Percentiles rank a stretch among this genome's conserved stretches.
Conservation (phyloP, 805 yeast genomes). For the Kregervanrija delftensis region DNA sequence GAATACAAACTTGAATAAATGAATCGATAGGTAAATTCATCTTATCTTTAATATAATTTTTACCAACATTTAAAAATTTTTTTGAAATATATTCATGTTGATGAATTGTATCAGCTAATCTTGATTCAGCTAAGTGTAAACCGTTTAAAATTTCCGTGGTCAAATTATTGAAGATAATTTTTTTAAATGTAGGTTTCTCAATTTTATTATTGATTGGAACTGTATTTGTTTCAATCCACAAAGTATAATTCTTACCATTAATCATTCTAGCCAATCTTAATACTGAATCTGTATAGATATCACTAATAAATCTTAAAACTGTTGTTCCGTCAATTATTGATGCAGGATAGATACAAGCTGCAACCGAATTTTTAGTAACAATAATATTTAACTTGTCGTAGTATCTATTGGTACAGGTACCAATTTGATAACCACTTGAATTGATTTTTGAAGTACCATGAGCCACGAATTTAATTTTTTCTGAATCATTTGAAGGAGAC, state of each 20-base stretch:
- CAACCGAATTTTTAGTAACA: constrained; percentile 48
- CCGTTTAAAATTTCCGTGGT: constrained; percentile 42
- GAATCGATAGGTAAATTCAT: constrained; percentile 43
- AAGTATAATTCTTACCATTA: constrained; percentile 49
- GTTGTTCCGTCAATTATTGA: constrained; percentile 54
- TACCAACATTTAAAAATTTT: constrained; percentile 25
- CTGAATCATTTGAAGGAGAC: constrained; percentile 39
- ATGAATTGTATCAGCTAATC: constrained; percentile 49
- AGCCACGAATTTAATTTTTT: constrained; percentile 41
- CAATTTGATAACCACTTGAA: constrained; percentile 42
- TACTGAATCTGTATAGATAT: constrained; percentile 51
- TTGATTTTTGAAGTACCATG: constrained; percentile 45
- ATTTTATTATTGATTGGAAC: constrained; percentile 27
- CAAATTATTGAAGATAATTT: constrained; percentile 27
- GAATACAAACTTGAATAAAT: constrained; percentile 44
- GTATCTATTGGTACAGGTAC: constrained; percentile 54
- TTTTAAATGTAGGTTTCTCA: constrained; percentile 30
- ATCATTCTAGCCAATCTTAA: constrained; percentile 50
- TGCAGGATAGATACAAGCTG: constrained; percentile 55
- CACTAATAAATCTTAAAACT: constrained; percentile 48
- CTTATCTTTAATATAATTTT: constrained; percentile 28
- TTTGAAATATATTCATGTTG: constrained; percentile 49
- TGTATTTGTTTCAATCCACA: constrained; percentile 39
- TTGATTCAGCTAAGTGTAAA: constrained; percentile 49
- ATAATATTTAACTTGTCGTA: constrained; percentile 52